phyloP scores from a whole-genome alignment of 371 early-diverging fungal species.

The Mucor irregularis region DNA sequence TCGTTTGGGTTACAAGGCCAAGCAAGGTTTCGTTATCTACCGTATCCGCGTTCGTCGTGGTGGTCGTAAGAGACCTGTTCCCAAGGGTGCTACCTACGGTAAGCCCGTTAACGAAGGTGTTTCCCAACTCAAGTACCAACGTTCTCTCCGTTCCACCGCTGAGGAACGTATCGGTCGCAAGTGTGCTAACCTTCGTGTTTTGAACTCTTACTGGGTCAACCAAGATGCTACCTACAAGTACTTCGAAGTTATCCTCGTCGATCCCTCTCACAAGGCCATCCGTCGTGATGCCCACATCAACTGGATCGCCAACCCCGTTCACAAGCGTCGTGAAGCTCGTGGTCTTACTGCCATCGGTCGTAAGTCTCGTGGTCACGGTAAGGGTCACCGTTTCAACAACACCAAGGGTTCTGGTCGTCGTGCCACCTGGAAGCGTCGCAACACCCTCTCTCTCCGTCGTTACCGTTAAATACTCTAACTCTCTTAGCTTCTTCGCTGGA shows the following conservation, averaged over 20 bases:
- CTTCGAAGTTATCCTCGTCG: slow-evolving; percentile 98
- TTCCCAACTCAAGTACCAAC: slow-evolving; percentile 95
- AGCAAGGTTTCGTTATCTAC: slow-evolving; percentile 98
- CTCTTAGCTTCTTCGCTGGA: neutral
- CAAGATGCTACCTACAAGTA: slow-evolving; percentile 98
- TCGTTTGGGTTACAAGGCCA: slow-evolving; percentile 98
- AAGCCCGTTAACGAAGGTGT: slow-evolving; percentile 98
- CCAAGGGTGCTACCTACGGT: slow-evolving; percentile 97
- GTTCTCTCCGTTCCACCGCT: slow-evolving; percentile 90
- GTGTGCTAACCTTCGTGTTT: slow-evolving; percentile 93
- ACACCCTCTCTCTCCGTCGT: slow-evolving; percentile 81
- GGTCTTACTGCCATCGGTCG: slow-evolving; percentile 97
- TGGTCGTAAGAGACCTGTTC: slow-evolving; percentile 93
- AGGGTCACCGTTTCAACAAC: slow-evolving; percentile 98
- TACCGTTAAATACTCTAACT: slow-evolving; percentile 65
- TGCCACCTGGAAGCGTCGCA: slow-evolving; percentile 73
- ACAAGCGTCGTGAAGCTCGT: slow-evolving; percentile 98
- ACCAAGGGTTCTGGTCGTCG: slow-evolving; percentile 96
- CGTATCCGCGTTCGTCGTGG: slow-evolving; percentile 98
- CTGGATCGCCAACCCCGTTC: slow-evolving; percentile 97
- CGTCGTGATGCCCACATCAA: slow-evolving; percentile 98
- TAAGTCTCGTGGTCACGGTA: slow-evolving; percentile 97
- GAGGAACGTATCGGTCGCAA: slow-evolving; percentile 97
- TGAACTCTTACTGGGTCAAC: slow-evolving; percentile 99
- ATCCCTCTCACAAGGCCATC: slow-evolving; percentile 96